Conservation (phyloP, 202 grass and related monocot species). For the Musa balbisiana region DNA sequence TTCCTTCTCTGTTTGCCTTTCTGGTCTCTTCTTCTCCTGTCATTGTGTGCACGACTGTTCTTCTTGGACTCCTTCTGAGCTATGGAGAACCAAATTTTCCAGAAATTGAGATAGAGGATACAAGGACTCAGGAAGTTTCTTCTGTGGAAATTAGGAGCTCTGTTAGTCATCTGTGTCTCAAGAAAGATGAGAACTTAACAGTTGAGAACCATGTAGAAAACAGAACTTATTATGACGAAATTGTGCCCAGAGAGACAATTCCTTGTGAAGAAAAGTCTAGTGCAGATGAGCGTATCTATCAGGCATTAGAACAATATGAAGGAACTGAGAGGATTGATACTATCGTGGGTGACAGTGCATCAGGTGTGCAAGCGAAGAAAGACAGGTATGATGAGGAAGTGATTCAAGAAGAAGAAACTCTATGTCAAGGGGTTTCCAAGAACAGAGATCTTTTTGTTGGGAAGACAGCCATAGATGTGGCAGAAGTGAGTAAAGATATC, state of each 20-base stretch:
- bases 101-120: slow-evolving; percentile 45
- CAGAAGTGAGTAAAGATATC: slow-evolving; percentile 20
- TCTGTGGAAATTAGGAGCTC: slow-evolving; percentile 30
- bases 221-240: slow-evolving; percentile 15
- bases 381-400: slow-evolving; percentile 19
- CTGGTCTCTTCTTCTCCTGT: slow-evolving; percentile 84
- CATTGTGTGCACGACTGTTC: slow-evolving; percentile 79
- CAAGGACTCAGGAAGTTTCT: slow-evolving; percentile 30
- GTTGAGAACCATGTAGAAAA: slow-evolving; percentile 10
- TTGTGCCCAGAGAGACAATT: slow-evolving; percentile 18
- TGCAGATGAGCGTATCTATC: slow-evolving; percentile 31
- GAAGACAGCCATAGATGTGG: slow-evolving; percentile 1
- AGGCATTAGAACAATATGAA: slow-evolving; percentile 26
- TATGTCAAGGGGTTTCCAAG: slow-evolving; percentile 2
- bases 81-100: slow-evolving; percentile 61
- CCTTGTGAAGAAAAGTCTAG: slow-evolving; percentile 28
- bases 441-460: slow-evolving; percentile 21
- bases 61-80: slow-evolving; percentile 80
- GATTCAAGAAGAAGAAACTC: slow-evolving; percentile 24
- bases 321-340: slow-evolving; percentile 30
- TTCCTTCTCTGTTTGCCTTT: slow-evolving; percentile 58
- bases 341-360: slow-evolving; percentile 20
- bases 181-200: slow-evolving; percentile 22
- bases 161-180: slow-evolving; percentile 27
- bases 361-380: slow-evolving; percentile 26